Conservation (phyloP, 331 rosid genomes). For the Malus hybrid region DNA sequence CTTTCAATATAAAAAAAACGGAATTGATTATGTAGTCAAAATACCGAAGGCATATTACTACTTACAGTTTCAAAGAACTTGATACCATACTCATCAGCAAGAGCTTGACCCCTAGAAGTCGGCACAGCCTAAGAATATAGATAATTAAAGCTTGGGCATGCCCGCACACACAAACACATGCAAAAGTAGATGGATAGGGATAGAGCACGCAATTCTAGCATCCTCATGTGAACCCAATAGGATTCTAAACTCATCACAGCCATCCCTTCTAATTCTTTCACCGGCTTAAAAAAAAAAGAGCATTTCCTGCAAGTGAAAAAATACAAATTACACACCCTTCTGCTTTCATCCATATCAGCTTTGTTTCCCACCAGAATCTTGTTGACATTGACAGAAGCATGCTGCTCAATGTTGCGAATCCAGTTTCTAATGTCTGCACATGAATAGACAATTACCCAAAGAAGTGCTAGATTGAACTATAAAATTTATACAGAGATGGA, state of each 20-base stretch:
- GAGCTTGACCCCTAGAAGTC: conserved; percentile 78
- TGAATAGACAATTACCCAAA: not conserved
- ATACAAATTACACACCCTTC: conserved; percentile 42
- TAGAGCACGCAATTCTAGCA: not conserved
- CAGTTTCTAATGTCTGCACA: conserved; percentile 64
- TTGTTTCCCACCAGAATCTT: conserved; percentile 81
- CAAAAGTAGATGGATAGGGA: not conserved
- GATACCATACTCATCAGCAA: conserved; percentile 86
- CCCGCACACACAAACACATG: not conserved
- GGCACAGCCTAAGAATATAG: conserved; percentile 59
- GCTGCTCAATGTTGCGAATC: conserved; percentile 86
- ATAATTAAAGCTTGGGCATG: not conserved
- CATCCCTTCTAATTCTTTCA: not conserved
- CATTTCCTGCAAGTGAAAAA: conserved; percentile 8
- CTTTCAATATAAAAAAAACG: conserved; percentile 12
- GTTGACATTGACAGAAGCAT: conserved; percentile 77
- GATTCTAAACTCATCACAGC: not conserved
- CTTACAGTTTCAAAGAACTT: conserved; percentile 85
- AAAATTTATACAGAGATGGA: not conserved
- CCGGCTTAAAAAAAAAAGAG: not conserved
- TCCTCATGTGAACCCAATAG: not conserved
- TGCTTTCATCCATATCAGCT: conserved; percentile 94
- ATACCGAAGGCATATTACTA: conserved; percentile 9
- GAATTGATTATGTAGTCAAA: not conserved
- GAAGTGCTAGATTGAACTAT: not conserved